phyloP scores from a whole-genome alignment of 139 green algal species.

The Volvox reticuliferus region DNA sequence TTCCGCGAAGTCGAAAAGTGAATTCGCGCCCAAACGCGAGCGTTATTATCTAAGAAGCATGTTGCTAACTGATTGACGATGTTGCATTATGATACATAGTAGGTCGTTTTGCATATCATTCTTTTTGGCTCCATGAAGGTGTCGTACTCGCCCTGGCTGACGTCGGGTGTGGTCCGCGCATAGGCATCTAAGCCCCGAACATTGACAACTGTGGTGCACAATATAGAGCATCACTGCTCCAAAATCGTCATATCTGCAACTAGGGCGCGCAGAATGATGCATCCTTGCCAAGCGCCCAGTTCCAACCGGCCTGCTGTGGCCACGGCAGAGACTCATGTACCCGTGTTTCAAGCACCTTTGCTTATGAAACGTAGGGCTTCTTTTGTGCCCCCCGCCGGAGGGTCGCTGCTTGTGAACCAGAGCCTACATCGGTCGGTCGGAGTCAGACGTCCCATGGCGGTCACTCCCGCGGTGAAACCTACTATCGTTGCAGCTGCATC shows the following conservation, averaged over 20 bases:
- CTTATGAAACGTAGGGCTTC: neutral
- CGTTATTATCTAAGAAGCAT: no score
- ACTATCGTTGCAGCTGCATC: slow-evolving; percentile 2
- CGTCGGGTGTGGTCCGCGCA: no score
- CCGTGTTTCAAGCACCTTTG: neutral
- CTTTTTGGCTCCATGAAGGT: neutral
- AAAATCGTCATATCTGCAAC: neutral
- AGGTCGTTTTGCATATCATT: neutral
- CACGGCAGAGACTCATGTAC: neutral
- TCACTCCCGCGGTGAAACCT: slow-evolving; percentile 15
- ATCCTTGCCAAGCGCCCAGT: neutral
- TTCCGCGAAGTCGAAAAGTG: neutral
- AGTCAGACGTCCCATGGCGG: neutral
- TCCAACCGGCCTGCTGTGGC: neutral
- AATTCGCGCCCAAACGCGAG: neutral
- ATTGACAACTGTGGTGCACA: neutral
- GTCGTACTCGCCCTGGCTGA: neutral
- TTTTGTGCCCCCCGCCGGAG: neutral
- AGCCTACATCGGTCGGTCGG: neutral
- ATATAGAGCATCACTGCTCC: neutral
- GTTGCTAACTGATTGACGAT: no score
- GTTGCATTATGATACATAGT: no score
- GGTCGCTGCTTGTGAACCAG: neutral
- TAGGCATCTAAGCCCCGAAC: no score
- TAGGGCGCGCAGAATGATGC: neutral